Conservation (phyloP, 768 basidiomycete species). For the Cubamyces sp. region DNA sequence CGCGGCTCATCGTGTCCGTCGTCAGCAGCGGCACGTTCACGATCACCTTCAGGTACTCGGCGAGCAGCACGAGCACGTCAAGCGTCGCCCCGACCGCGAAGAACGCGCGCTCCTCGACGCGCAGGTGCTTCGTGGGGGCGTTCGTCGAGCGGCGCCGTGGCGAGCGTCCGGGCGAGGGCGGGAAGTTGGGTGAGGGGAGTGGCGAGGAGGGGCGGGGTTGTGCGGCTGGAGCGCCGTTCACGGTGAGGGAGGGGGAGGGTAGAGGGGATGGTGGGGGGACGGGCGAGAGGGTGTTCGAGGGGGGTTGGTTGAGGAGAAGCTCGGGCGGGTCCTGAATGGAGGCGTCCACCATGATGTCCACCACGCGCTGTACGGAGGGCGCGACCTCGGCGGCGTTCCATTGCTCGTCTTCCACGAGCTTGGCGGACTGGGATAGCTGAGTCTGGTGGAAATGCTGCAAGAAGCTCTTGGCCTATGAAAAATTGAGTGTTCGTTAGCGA, state of each 20-base stretch:
- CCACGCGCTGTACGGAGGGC: conserved; percentile 64
- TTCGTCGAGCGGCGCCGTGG: conserved; percentile 23
- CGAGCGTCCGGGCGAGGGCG: conserved; percentile 24
- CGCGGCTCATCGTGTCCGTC: conserved; percentile 92
- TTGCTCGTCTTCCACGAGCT: conserved; percentile 92
- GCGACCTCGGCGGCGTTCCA: conserved; percentile 87
- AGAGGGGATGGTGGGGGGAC: conserved; percentile 30
- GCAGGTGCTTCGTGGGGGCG: conserved; percentile 56
- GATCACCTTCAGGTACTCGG: conserved; percentile 88
- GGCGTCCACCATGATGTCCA: conserved; percentile 74
- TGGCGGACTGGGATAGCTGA: conserved; percentile 79
- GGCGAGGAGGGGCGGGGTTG: conserved; percentile 34
- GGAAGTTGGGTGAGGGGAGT: conserved; percentile 30
- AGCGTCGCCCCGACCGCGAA: conserved; percentile 87
- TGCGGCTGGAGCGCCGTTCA: conserved; percentile 20
- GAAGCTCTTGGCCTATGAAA: conserved; percentile 78
- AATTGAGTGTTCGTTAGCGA: conserved; percentile 15
- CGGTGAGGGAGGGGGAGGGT: conserved; percentile 24
- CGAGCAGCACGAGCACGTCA: conserved; percentile 68
- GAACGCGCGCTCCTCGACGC: conserved; percentile 83
- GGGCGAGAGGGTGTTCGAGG: conserved; percentile 32
- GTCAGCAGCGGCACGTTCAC: conserved; percentile 88
- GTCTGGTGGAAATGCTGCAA: conserved; percentile 84
- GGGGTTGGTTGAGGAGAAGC: conserved; percentile 46
- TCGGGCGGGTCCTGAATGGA: conserved; percentile 84